These are phyloP conservation scores for Lophiostoma macrostomum DNA, from an alignment of 495 filamentous ascomycete species.

Conservation along the genomic window DNA sequence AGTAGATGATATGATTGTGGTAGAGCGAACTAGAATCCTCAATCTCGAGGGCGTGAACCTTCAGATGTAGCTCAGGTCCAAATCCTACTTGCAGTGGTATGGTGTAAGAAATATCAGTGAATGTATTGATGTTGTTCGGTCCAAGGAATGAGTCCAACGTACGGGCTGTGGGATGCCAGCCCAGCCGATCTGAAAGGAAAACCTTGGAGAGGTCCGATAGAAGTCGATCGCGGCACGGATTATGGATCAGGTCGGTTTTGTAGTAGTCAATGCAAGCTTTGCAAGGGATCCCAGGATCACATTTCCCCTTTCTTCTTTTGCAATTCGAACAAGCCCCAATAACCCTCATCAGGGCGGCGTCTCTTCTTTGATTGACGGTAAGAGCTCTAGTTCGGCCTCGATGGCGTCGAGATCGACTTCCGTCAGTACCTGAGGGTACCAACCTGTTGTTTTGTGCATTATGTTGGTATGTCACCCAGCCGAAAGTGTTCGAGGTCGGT, in stretches of 20 bases:
- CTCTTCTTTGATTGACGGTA: slow-evolving; percentile 23
- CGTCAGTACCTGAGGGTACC: slow-evolving; percentile 18
- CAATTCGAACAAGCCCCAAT: slow-evolving; percentile 27
- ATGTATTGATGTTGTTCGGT: not conserved
- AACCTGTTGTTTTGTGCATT: slow-evolving; percentile 17
- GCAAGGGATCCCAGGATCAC: slow-evolving; percentile 34
- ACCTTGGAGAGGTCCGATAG: slow-evolving; percentile 18
- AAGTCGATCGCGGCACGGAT: slow-evolving; percentile 28
- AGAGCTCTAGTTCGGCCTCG: slow-evolving; percentile 22
- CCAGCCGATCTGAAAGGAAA: slow-evolving; percentile 29
- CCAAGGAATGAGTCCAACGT: slow-evolving; percentile 24
- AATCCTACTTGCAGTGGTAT: slow-evolving; percentile 33
- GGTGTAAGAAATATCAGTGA: slow-evolving; percentile 3
- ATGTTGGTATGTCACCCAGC: slow-evolving; percentile 31
- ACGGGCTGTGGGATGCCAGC: slow-evolving; percentile 31
- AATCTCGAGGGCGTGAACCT: slow-evolving; percentile 12
- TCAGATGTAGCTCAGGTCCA: slow-evolving; percentile 20
- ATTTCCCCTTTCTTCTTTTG: slow-evolving; percentile 27
- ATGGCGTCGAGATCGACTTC: slow-evolving; percentile 16
- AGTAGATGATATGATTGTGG: slow-evolving; percentile 33
- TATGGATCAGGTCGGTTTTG: slow-evolving; percentile 25
- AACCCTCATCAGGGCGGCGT: slow-evolving; percentile 31
- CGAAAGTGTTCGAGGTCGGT: slow-evolving; percentile 17
- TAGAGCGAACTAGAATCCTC: slow-evolving; percentile 4
- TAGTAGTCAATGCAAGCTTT: slow-evolving; percentile 33